Percentiles rank a stretch among this genome's conserved stretches.
Conservation (phyloP, 371 early-diverging fungal genomes). For the Blakeslea trispora region DNA sequence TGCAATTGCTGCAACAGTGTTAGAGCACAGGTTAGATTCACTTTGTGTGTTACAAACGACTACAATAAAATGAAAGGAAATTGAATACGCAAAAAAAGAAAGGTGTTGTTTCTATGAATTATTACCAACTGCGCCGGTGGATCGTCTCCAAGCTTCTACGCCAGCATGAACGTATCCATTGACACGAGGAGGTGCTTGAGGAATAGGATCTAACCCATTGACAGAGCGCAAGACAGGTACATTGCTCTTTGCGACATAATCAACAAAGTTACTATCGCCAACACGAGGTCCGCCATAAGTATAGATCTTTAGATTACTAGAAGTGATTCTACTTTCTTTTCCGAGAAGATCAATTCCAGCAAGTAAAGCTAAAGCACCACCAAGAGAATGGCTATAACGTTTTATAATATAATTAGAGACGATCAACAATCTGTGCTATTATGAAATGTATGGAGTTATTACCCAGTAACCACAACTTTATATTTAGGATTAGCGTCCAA, state of each 20-base stretch:
- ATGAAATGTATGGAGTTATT: neutral
- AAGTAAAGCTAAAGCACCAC: slow-evolving; percentile 25
- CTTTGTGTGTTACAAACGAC: slow-evolving; percentile 27
- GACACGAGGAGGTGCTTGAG: slow-evolving; percentile 30
- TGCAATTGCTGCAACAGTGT: slow-evolving; percentile 32
- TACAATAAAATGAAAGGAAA: slow-evolving; percentile 1
- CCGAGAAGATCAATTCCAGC: slow-evolving; percentile 27
- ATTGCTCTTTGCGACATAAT: slow-evolving; percentile 26
- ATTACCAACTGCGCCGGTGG: slow-evolving; percentile 17
- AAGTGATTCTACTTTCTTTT: slow-evolving; percentile 15
- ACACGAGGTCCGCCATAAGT: slow-evolving; percentile 31
- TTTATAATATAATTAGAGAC: neutral
- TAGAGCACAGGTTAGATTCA: slow-evolving; percentile 26
- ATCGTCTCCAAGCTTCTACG: slow-evolving; percentile 30
- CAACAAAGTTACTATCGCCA: slow-evolving; percentile 30
- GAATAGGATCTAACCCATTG: slow-evolving; percentile 28
- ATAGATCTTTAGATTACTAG: slow-evolving; percentile 19
- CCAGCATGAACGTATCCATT: slow-evolving; percentile 32
- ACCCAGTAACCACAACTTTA: slow-evolving; percentile 22
- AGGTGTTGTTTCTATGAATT: neutral
- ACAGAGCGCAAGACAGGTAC: slow-evolving; percentile 23
- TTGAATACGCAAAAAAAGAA: neutral
- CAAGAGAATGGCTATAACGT: slow-evolving; percentile 27
- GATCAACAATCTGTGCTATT: neutral
- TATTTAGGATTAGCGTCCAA: slow-evolving; percentile 10